These are phyloP conservation scores for Osmozyma mogii DNA, from an alignment of 805 yeast species.

Conservation along the genomic window DNA sequence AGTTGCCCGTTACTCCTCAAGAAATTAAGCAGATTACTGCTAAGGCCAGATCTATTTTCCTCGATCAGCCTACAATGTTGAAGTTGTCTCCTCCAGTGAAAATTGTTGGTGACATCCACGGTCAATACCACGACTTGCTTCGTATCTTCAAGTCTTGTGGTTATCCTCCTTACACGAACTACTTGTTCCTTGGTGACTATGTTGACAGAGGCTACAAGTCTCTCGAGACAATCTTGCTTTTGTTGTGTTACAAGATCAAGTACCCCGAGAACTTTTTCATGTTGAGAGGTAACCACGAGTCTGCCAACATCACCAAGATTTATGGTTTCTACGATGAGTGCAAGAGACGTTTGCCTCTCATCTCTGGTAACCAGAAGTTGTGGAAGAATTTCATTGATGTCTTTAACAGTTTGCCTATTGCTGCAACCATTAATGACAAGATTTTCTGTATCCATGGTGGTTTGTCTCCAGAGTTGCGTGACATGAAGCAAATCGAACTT, in stretches of 20 bases:
- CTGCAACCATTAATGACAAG: slow-evolving; percentile 53
- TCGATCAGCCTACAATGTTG: slow-evolving; percentile 57
- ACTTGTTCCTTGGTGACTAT: slow-evolving; percentile 50
- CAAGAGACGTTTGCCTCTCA: slow-evolving; percentile 38
- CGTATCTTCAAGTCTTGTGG: slow-evolving; percentile 53
- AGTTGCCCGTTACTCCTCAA: slow-evolving; percentile 41
- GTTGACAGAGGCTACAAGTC: slow-evolving; percentile 55
- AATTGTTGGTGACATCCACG: slow-evolving; percentile 80
- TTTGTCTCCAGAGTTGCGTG: slow-evolving; percentile 60
- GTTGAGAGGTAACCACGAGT: slow-evolving; percentile 54
- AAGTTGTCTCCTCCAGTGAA: slow-evolving; percentile 73
- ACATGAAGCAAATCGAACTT: slow-evolving; percentile 59
- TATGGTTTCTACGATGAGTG: slow-evolving; percentile 58
- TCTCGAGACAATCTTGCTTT: slow-evolving; percentile 44
- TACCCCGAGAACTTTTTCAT: slow-evolving; percentile 55
- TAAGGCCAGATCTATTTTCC: slow-evolving; percentile 50
- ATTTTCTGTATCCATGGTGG: slow-evolving; percentile 65
- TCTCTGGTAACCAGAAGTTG: slow-evolving; percentile 25
- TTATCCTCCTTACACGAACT: slow-evolving; percentile 50
- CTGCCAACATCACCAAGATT: slow-evolving; percentile 51
- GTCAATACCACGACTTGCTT: slow-evolving; percentile 47
- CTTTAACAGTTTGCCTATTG: slow-evolving; percentile 51
- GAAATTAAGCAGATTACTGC: slow-evolving; percentile 54
- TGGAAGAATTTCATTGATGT: slow-evolving; percentile 51
- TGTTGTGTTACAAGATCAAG: slow-evolving; percentile 47